A percentile compares a stretch with the other conserved stretches of the same genome.
phyloP scores from a whole-genome alignment of 805 yeast genomes.

The Yarrowia sp. region DNA sequence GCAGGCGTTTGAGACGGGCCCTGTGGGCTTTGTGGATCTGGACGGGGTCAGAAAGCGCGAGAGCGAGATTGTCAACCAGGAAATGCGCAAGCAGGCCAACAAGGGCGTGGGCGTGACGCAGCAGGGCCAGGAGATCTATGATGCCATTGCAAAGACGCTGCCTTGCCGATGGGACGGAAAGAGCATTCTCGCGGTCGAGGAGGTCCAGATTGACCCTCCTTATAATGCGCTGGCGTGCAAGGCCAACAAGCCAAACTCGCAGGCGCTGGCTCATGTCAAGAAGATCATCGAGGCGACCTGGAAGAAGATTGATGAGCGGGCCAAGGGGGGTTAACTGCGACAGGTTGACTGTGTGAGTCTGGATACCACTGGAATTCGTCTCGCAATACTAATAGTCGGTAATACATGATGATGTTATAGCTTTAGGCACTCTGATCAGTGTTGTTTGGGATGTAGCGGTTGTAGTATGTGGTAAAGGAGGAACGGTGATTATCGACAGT shows the following conservation, averaged over 20 bases:
- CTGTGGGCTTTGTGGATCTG: constrained; percentile 10
- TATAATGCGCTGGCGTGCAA: constrained; percentile 40
- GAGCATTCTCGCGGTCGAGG: constrained; percentile 48
- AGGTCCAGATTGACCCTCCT: constrained; percentile 48
- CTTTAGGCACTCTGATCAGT: too few species aligned
- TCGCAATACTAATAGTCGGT: too few species aligned
- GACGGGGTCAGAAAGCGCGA: not conserved
- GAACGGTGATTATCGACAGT: too few species aligned
- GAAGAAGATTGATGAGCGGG: constrained; percentile 45
- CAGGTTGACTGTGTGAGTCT: too few species aligned
- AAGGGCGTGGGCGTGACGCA: constrained; percentile 41
- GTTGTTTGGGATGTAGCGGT: too few species aligned
- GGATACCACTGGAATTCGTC: too few species aligned
- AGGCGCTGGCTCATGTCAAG: constrained; percentile 45
- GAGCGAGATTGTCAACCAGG: not conserved
- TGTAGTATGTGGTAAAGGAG: too few species aligned
- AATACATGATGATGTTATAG: too few species aligned
- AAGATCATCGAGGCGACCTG: constrained; percentile 53
- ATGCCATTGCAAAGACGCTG: constrained; percentile 46
- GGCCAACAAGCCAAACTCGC: constrained; percentile 37
- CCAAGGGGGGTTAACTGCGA: constrained; percentile 50
- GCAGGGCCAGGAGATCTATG: constrained; percentile 49
- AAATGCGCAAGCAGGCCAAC: not conserved
- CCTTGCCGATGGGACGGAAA: constrained; percentile 48
- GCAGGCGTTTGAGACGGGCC: not conserved